Percentiles rank a stretch among this genome's conserved stretches.
Evolutionary conservation across 2,329 filamentous ascomycete species (phyloP).

Genomic region (Colletotrichum eleusines): DNA sequence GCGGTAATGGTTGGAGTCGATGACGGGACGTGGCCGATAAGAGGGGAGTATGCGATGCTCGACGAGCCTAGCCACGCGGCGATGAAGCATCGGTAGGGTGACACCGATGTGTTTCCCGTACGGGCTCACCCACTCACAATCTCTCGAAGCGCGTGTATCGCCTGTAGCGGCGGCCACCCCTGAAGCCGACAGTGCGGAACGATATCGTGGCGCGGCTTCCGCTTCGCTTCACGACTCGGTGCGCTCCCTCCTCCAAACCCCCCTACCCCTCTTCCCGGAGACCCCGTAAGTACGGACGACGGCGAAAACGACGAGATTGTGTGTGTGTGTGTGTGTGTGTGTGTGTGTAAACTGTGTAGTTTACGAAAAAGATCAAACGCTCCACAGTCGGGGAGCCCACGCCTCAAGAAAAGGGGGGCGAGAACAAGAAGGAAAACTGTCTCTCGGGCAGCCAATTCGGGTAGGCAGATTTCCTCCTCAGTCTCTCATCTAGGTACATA

Average conservation of each 20-base stretch:
- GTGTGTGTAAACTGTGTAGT: not conserved
- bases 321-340: not conserved
- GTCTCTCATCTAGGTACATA: too few relatives aligned
- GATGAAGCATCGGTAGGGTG: conserved; percentile 7
- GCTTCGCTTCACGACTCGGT: conserved; percentile 32
- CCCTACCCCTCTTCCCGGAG: conserved; percentile 5
- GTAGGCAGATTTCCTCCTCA: conserved; percentile 1
- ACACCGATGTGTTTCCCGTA: conserved; percentile 28
- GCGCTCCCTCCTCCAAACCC: not conserved
- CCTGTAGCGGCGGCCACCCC: conserved; percentile 23
- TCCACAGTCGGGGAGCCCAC: not conserved
- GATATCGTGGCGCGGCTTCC: conserved; percentile 16
- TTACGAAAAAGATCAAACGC: not conserved
- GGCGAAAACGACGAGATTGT: not conserved
- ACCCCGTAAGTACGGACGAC: conserved; percentile 23
- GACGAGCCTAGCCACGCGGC: conserved; percentile 20
- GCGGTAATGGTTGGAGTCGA: conserved; percentile 2
- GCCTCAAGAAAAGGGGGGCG: not conserved
- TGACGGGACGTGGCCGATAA: conserved; percentile 33
- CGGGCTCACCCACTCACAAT: conserved; percentile 34
- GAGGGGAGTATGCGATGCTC: not conserved
- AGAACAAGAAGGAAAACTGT: not conserved
- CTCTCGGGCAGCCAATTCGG: not conserved
- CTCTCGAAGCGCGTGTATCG: conserved; percentile 16
- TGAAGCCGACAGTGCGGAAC: conserved; percentile 21